Conservation (phyloP, 495 filamentous ascomycete genomes). For the Penicillium psychrofluorescens region DNA sequence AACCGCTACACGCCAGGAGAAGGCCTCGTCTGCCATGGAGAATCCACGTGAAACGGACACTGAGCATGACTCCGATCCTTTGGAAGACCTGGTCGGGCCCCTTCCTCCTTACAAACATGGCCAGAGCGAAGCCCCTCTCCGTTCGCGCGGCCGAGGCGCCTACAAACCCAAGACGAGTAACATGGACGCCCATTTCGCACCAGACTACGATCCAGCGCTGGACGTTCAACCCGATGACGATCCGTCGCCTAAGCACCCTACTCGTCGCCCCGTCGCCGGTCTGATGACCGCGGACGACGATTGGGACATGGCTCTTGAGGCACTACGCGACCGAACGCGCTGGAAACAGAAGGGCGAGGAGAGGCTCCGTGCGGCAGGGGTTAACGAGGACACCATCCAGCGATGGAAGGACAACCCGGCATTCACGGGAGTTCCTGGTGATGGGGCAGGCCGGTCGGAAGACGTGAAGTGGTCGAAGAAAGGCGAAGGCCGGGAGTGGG, state of each 20-base stretch:
- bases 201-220: conserved; percentile 65
- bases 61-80: conserved; percentile 59
- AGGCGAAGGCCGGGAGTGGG: conserved; percentile 85
- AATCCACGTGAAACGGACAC: conserved; percentile 4
- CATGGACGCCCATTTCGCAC: conserved; percentile 75
- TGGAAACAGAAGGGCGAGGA: conserved; percentile 78
- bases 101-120: conserved; percentile 47
- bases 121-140: conserved; percentile 27
- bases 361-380: conserved; percentile 68
- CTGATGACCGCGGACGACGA: conserved; percentile 51
- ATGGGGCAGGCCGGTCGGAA: conserved; percentile 46
- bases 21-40: neutral
- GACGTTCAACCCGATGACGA: conserved; percentile 59
- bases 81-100: conserved; percentile 77
- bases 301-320: conserved; percentile 81
- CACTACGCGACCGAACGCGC: conserved; percentile 68
- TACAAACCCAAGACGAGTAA: conserved; percentile 47
- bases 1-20: neutral
- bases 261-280: conserved; percentile 30
- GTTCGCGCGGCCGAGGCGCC: conserved; percentile 71
- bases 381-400: conserved; percentile 66
- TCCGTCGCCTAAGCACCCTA: conserved; percentile 11
- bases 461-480: conserved; percentile 73
- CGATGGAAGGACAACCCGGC: conserved; percentile 66
- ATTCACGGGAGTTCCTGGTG: conserved; percentile 5